Evolutionary conservation across 208 protist species (phyloP), one percentile per base, ranked within the genome.

Genomic region (Leishmania tarentolae): DNA sequence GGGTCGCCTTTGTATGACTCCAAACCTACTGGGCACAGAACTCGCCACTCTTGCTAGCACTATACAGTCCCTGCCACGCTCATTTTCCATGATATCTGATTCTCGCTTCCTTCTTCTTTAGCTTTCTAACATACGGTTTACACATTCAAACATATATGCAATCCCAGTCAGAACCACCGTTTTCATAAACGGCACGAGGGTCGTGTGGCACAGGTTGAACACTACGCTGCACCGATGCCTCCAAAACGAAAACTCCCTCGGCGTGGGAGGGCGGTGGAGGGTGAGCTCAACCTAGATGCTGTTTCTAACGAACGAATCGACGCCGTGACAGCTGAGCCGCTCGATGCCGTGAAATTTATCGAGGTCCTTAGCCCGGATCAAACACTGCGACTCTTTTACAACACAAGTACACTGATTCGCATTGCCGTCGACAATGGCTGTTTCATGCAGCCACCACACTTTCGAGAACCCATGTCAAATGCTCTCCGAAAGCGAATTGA

Each of bases 401-500:
- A 98, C 69, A 96, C 93, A 0, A 84, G 84, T 53, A 97, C 93
- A 15, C 90, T 97, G 46, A 92, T 97, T 69, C 92, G 92, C 35
- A 94, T 97, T 56, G 94, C 93, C 2, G 84, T 87, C 4, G 91
- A 96, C 73, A 90, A 92, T 71, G 93, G 92, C 15, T 85, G 87
- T 71, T 97, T 95, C 76, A 93, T 96, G 91, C 93, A 97, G 73
- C 94, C 94, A 9, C 94, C 94, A 0, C 93, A 97, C 78, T 97
- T 97, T 81, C 87, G 91, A 13, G 93, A 98, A 86, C 89, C 92
- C 3, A 96, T 96, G 93, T 9, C 76, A 11, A 53, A 83, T 5
- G 37, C 75, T 0, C 76, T 96, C 37, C 79, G 86, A 40, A 75
- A 80, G 5, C 15, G 80, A 40, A 88, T 96, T 19, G 91, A 96